Conservation (phyloP, 768 basidiomycete species). For the Leccinellum albellum region DNA sequence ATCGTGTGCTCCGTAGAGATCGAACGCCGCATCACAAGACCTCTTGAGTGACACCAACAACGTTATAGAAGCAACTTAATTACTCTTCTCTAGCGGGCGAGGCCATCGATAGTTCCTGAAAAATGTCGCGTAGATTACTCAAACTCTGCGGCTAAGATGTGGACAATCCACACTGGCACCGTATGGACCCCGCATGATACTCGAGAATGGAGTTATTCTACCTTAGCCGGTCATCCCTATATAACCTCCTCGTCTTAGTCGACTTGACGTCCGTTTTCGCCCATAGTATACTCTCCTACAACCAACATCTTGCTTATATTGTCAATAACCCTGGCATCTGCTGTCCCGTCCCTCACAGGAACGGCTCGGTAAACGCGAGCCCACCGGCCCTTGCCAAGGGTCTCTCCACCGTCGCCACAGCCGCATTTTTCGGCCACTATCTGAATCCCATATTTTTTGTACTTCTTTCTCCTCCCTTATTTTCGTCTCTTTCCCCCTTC, state of each 20-base stretch:
- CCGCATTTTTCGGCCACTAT: slow-evolving; percentile 17
- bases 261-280: not conserved
- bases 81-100: slow-evolving; percentile 20
- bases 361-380: slow-evolving; percentile 30
- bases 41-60: slow-evolving; percentile 14
- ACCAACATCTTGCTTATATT: not conserved
- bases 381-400: slow-evolving; percentile 1
- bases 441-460: slow-evolving; percentile 7
- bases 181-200: slow-evolving; percentile 28
- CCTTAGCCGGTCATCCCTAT: slow-evolving; percentile 10
- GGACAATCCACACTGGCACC: slow-evolving; percentile 20
- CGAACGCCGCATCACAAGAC: slow-evolving; percentile 25
- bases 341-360: slow-evolving; percentile 19
- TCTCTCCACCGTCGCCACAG: slow-evolving; percentile 19
- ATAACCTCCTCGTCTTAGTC: slow-evolving; percentile 14
- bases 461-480: slow-evolving; percentile 11
- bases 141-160: slow-evolving; percentile 11
- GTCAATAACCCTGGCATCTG: slow-evolving; percentile 15
- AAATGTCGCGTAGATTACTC: slow-evolving; percentile 16
- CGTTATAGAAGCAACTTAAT: slow-evolving; percentile 27
- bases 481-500: slow-evolving; percentile 1
- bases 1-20: slow-evolving; percentile 10
- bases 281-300: not conserved
- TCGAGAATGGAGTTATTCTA: slow-evolving; percentile 10
- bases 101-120: slow-evolving; percentile 21